These are phyloP conservation scores for Azolla pinnata DNA, from an alignment of 75 land plant genomes.

Conservation along the genomic window DNA sequence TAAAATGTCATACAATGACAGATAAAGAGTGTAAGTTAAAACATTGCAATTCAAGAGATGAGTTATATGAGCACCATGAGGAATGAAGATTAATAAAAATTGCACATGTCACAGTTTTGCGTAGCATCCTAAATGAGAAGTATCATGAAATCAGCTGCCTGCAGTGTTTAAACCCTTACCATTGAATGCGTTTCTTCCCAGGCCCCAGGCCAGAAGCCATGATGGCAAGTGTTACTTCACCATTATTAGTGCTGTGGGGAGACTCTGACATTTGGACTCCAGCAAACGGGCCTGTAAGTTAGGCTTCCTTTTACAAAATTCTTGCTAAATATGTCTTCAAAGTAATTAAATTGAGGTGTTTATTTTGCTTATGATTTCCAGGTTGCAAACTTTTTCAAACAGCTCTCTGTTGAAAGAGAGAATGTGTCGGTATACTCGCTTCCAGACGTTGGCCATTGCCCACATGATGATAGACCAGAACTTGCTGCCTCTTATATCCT, in stretches of 20 bases:
- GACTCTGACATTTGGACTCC: conserved; percentile 80
- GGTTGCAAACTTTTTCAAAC: conserved; percentile 53
- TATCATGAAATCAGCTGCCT: too few relatives aligned
- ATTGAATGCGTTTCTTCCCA: not conserved
- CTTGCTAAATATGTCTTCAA: not conserved
- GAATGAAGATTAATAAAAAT: too few relatives aligned
- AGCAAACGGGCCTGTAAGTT: conserved; percentile 56
- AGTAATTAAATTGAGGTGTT: not conserved
- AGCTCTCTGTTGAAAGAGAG: conserved; percentile 27
- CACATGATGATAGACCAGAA: conserved; percentile 90
- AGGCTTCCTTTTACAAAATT: not conserved
- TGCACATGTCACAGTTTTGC: too few relatives aligned
- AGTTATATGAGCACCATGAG: too few relatives aligned
- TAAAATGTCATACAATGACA: too few relatives aligned
- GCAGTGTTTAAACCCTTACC: too few relatives aligned
- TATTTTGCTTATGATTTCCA: not conserved
- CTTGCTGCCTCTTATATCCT: conserved; percentile 1
- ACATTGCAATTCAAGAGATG: too few relatives aligned
- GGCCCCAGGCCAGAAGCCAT: conserved; percentile 74
- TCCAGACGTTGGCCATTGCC: conserved; percentile 80
- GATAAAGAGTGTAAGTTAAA: too few relatives aligned
- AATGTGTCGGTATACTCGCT: conserved; percentile 43
- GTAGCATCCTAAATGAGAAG: too few relatives aligned
- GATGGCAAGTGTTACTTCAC: conserved; percentile 42
- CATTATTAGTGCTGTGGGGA: conserved; percentile 77